phyloP scores from a whole-genome alignment of 2,329 filamentous ascomycete species.

The Mycosphaerella sp. region DNA sequence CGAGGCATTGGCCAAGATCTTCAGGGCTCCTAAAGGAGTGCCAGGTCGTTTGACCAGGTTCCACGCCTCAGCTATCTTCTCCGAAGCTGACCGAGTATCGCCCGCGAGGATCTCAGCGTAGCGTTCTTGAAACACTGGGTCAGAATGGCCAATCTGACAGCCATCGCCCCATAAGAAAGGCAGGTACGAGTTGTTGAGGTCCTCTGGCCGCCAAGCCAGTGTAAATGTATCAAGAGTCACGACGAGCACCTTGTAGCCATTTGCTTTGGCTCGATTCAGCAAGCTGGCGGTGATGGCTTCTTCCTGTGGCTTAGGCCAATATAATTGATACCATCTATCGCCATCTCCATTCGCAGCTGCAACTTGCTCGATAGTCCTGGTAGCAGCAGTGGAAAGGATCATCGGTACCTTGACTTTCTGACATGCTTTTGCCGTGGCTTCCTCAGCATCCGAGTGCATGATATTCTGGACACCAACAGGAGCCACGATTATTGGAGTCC shows the following conservation, averaged over 20 bases:
- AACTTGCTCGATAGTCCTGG: constrained; percentile 60
- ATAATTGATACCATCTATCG: constrained; percentile 49
- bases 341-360: constrained; percentile 50
- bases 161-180: constrained; percentile 42
- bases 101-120: constrained; percentile 39
- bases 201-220: constrained; percentile 58
- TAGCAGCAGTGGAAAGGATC: constrained; percentile 60
- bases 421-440: constrained; percentile 57
- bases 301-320: constrained; percentile 57
- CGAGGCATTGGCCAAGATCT: constrained; percentile 32
- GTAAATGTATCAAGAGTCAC: constrained; percentile 68
- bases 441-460: constrained; percentile 60
- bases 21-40: constrained; percentile 30
- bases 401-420: constrained; percentile 57
- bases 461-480: constrained; percentile 64
- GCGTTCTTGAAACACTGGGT: constrained; percentile 53
- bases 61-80: constrained; percentile 36
- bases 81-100: constrained; percentile 28
- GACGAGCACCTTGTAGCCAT: constrained; percentile 59
- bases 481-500: constrained; percentile 54
- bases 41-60: constrained; percentile 34
- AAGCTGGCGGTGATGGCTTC: constrained; percentile 58
- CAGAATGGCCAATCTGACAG: constrained; percentile 47
- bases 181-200: constrained; percentile 23
- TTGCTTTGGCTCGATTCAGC: constrained; percentile 53